Evolutionary conservation across 73 alveolate genomes (phyloP).

Genomic region (Stentor coeruleus): DNA sequence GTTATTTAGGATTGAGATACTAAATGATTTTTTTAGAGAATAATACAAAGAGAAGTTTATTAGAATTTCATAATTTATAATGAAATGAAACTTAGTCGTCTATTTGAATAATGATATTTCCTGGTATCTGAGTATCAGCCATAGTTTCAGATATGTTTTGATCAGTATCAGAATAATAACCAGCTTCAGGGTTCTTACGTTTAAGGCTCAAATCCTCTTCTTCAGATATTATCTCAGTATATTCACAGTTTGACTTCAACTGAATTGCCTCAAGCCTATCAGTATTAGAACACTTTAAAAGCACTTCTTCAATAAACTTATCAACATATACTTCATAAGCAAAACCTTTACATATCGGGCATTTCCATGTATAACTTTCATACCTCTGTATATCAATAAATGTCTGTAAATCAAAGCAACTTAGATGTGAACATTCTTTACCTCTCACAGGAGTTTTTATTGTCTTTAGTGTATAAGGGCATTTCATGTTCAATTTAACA

Average conservation of each 20-base stretch:
- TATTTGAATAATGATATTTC: too few species aligned
- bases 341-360: constrained; percentile 43
- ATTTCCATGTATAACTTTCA: constrained; percentile 35
- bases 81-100: too few species aligned
- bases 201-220: too few species aligned
- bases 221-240: too few species aligned
- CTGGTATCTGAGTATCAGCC: too few species aligned
- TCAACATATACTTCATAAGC: constrained; percentile 36
- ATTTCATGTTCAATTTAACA: constrained; percentile 26
- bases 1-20: too few species aligned
- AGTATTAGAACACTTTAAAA: not conserved
- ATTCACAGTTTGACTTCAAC: not conserved
- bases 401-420: constrained; percentile 42
- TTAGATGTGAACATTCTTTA: constrained; percentile 40
- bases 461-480: constrained; percentile 41
- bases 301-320: not conserved
- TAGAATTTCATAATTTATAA: too few species aligned
- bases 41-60: too few species aligned
- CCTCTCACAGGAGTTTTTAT: constrained; percentile 51
- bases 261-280: constrained; percentile 10
- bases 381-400: constrained; percentile 31
- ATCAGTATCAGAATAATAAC: too few species aligned
- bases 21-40: too few species aligned
- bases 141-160: too few species aligned
- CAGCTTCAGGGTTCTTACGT: too few species aligned